Percentiles rank a stretch among this genome's conserved stretches.
phyloP scores from a whole-genome alignment of 2,329 filamentous ascomycete genomes.

The Fusarium newnesense region DNA sequence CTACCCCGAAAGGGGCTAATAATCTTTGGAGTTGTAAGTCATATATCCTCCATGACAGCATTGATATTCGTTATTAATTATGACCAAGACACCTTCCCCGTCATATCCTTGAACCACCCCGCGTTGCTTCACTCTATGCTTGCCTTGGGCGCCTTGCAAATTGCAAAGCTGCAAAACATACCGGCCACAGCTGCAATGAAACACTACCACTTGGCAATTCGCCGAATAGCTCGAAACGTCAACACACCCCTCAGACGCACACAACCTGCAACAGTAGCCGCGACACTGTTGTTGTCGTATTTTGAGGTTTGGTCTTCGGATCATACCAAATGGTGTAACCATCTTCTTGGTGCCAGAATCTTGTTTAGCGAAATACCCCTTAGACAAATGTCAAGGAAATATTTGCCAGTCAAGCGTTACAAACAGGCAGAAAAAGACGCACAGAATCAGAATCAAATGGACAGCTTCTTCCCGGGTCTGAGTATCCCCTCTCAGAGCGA shows the following conservation, averaged over 20 bases:
- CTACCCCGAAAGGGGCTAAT: slow-evolving; percentile 71
- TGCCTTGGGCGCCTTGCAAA: slow-evolving; percentile 86
- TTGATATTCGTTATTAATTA: slow-evolving; percentile 34
- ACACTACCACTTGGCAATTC: slow-evolving; percentile 89
- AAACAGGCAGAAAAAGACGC: slow-evolving; percentile 49
- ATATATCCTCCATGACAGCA: not conserved
- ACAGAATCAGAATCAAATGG: slow-evolving; percentile 49
- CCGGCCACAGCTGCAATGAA: slow-evolving; percentile 85
- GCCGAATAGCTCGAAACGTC: slow-evolving; percentile 81
- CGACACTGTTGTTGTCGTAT: slow-evolving; percentile 85
- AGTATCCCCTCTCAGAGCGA: slow-evolving; percentile 29
- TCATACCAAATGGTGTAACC: slow-evolving; percentile 94
- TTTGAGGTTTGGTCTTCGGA: slow-evolving; percentile 97
- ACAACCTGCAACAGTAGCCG: slow-evolving; percentile 85
- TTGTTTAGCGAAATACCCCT: slow-evolving; percentile 87
- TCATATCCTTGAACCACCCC: slow-evolving; percentile 85
- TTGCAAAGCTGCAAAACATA: slow-evolving; percentile 80
- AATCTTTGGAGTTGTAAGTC: slow-evolving; percentile 71
- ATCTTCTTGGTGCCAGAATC: slow-evolving; percentile 85
- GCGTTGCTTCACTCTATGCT: slow-evolving; percentile 91
- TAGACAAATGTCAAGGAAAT: slow-evolving; percentile 74
- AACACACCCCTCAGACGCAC: slow-evolving; percentile 74
- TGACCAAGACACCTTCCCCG: slow-evolving; percentile 76
- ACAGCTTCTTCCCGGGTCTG: slow-evolving; percentile 42
- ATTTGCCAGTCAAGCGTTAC: slow-evolving; percentile 69